Base-by-base conservation (phyloP, 2,329 filamentous ascomycete genomes). In the Apiospora koreana region DNA sequence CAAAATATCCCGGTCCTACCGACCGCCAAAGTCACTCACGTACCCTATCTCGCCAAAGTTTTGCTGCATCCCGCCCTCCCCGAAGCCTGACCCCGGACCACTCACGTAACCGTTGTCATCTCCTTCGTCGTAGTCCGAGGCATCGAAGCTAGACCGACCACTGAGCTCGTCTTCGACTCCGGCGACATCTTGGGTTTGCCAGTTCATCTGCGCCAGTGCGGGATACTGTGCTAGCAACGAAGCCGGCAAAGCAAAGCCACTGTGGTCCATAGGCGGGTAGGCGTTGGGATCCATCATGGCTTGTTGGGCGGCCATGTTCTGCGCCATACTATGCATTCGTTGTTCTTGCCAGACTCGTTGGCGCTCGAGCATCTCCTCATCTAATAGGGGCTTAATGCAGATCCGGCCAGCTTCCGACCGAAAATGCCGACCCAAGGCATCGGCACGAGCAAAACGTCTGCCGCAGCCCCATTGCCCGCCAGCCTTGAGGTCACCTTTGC, bases 341-440 rank as follows among this genome's bases (percentile, higher is more conserved):
- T 94, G 92, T 79, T 94, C 92, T 80, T 91, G 88, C 86, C 91
- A 92, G 38, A 87, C 84, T 65, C 92, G 90, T 77, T 97, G 93
- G 43, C 94, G 87, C 77, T 97, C 94, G 45, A 91, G 84, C 69
- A 94, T 92, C 84, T 99, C 96, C 82, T 99, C 96, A 74, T 99
- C 96, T 1, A 99, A 87, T 16, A 99, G 84, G n/a, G 96, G 95
- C 76, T 97, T 97, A 82, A 99, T 99, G 79, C 96, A 99, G 68
- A 98, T 93, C 42, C 96, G 90, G 8, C 96, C 96, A 2, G 96
- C 96, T 83, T 99, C 96, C 2, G 94, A 97, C 68, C 96, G 89
- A 85, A 99, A 99, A 83, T 98, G 96, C 14, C 95, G 89, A 2
- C 96, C 96, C 1, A 99, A 86, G 6, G 96, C 96, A 83, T 99